Base-by-base conservation (phyloP, 352 stramenopile species). In the Pythium pyrilobum region DNA sequence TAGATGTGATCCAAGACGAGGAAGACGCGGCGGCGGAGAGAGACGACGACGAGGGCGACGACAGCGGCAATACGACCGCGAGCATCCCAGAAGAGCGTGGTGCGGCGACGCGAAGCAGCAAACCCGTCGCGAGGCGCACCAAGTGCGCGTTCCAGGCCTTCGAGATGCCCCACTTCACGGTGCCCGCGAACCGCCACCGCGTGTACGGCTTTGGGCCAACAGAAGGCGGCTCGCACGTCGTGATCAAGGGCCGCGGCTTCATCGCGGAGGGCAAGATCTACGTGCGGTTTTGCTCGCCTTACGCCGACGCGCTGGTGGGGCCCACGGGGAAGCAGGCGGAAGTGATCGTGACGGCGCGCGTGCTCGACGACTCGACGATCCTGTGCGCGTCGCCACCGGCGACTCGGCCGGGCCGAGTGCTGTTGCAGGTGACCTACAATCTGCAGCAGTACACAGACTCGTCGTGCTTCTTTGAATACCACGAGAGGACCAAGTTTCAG, bases 391-490 rank as follows among this genome's bases (percentile, higher is more conserved):
- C 74, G 8, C 79, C 79, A 9, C 56, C 62, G 1, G 67, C 64
- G 2, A 58, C 50, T 0, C 55, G 66, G 18, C 31, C 72, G 0
- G 74, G 76, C 2, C 66, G 73, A 1, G 72, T 76, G 3, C 57
- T 47, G 2, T 62, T 89, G 10, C 66, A 87, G 31, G 63, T 87
- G 4, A 84, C 77, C 8, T 89, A 89, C 59, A 89, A 89, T 40
- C 53, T 86, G 0, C 77, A 87, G 52, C 71, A 89, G 61, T 89
- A 74, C 62, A 83, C 72, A 2, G 67, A 83, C 41, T 84, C 79
- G 3, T 77, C 64, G 2, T 82, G 74, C 40, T 85, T 67, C 46
- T 89, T 87, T 18, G 79, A 89, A 52, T 89, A 87, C 44, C 79
- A 89, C 40, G 50, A 62, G 12, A 43, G n/a, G 13, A 83, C 76